These are phyloP conservation scores for Tetraselmis striata DNA, from an alignment of 139 green algal species.

Conservation along the genomic window DNA sequence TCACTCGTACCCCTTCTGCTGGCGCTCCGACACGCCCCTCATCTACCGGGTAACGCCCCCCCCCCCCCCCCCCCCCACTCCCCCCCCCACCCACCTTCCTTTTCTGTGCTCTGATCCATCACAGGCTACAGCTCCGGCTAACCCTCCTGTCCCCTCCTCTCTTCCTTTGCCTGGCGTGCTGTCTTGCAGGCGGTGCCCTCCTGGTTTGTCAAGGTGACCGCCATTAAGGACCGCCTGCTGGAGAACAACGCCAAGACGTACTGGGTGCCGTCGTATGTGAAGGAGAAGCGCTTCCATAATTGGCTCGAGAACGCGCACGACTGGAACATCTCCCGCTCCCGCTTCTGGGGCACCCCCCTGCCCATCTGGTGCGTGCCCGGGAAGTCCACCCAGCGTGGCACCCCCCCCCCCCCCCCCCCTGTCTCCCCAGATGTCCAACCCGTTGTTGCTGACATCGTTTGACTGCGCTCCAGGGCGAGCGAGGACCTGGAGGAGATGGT, in stretches of 20 bases:
- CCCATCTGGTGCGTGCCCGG: slow-evolving; percentile 83
- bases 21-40: slow-evolving; percentile 93
- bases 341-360: slow-evolving; percentile 98
- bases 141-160: slow-evolving; percentile 23
- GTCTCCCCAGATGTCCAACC: too few species aligned
- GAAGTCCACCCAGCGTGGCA: background rate
- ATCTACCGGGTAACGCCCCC: slow-evolving; percentile 64
- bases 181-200: slow-evolving; percentile 82
- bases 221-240: slow-evolving; percentile 81
- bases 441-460: too few species aligned
- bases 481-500: slow-evolving; percentile 85
- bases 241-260: slow-evolving; percentile 84
- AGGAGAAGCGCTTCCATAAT: slow-evolving; percentile 98
- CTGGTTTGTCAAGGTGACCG: slow-evolving; percentile 87
- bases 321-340: slow-evolving; percentile 74
- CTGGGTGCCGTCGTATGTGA: slow-evolving; percentile 94
- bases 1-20: slow-evolving; percentile 98
- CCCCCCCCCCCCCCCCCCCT: too few species aligned
- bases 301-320: slow-evolving; percentile 95
- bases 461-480: slow-evolving; percentile 3
- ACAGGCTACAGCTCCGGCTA: too few species aligned
- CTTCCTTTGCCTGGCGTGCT: too few species aligned
- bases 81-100: background rate
- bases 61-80: slow-evolving; percentile 4
- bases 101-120: slow-evolving; percentile 2